These are phyloP conservation scores for Hyphopichia homilentoma DNA, from an alignment of 805 yeast species.

Conservation along the genomic window DNA sequence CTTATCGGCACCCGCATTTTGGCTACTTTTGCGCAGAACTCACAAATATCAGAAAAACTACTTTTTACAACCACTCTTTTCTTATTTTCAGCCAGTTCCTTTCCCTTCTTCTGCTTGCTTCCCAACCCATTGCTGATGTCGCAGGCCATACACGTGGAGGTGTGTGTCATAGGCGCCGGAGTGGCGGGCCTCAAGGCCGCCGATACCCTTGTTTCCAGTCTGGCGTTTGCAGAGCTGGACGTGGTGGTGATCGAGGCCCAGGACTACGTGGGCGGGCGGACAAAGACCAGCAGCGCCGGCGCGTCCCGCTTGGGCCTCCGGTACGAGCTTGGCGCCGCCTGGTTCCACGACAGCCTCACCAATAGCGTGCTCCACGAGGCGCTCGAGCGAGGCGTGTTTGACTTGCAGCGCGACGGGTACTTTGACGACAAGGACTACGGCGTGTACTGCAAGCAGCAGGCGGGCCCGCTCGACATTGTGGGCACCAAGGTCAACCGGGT, in stretches of 20 bases:
- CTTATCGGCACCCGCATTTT: no score
- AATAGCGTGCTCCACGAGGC: constrained; percentile 55
- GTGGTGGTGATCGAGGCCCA: constrained; percentile 64
- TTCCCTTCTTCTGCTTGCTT: no score
- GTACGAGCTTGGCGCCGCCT: constrained; percentile 84
- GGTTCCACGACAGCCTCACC: constrained; percentile 82
- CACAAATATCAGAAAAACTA: no score
- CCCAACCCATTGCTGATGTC: no score
- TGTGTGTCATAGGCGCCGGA: constrained; percentile 75
- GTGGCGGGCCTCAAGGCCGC: constrained; percentile 77
- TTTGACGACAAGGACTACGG: constrained; percentile 45
- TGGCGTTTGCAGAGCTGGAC: constrained; percentile 27
- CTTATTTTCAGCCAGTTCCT: no score
- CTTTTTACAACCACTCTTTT: no score
- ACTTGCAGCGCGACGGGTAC: constrained; percentile 27
- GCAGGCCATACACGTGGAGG: no score
- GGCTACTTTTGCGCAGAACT: no score
- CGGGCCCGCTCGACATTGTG: constrained; percentile 31
- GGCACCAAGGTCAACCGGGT: constrained; percentile 30
- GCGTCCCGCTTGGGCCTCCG: constrained; percentile 28
- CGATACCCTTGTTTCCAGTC: constrained; percentile 15
- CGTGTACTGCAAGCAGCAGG: constrained; percentile 20
- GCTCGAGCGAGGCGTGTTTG: no score
- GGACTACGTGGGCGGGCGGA: constrained; percentile 65
- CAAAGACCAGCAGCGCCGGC: constrained; percentile 42